Base-by-base conservation (phyloP, 495 filamentous ascomycete species). In the Oleoguttula mirabilis region DNA sequence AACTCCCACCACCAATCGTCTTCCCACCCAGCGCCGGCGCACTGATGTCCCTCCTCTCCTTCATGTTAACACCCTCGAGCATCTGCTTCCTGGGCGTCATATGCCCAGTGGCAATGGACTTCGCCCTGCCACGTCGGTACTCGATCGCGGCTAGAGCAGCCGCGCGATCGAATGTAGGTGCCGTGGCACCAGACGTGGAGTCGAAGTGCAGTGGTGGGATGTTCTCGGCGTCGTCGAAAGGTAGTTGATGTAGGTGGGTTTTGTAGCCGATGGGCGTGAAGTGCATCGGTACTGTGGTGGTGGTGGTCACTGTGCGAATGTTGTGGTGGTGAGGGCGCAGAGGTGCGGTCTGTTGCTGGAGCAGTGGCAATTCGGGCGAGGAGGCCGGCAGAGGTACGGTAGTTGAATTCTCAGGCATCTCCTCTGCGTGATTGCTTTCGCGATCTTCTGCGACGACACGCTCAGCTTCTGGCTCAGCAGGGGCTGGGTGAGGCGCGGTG, bases 131-230 rank as follows among this genome's bases (percentile, higher is more conserved):
- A 10, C 62, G 32, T 10, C 62, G 48, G 39, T 57, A 55, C 23
- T 59, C 51, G 36, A 65, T 65, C 23, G 48, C 47, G 21, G 57
- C 62, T 10, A 65, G 54, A 12, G 62, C 62, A 3, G 60, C 62
- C 12, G 55, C 60, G 20, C 62, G 49, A 41, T 65, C 62, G 39
- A 65, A 50, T 10, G 54, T 45, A 4, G 23, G 30, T 17, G 27
- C 27, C 12, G 11, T 15, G 5, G 43, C 16, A 20, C 14, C 14
- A 20, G 30, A 40, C 22, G 16, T 31, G 23, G 33, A 32, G 43
- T 28, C 21, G 11, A 15, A 20, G 6, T 39, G 42, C 7, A 27
- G 45, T 3, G 44, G 52, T 10, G 43, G 43, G 21, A 47, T 36
- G 36, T 50, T 51, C 34, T 50, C 47, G 16, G 37, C 28, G 28